Base-by-base conservation (phyloP, 1,139 yeast species). In the Hyphopichia buzzinii region DNA sequence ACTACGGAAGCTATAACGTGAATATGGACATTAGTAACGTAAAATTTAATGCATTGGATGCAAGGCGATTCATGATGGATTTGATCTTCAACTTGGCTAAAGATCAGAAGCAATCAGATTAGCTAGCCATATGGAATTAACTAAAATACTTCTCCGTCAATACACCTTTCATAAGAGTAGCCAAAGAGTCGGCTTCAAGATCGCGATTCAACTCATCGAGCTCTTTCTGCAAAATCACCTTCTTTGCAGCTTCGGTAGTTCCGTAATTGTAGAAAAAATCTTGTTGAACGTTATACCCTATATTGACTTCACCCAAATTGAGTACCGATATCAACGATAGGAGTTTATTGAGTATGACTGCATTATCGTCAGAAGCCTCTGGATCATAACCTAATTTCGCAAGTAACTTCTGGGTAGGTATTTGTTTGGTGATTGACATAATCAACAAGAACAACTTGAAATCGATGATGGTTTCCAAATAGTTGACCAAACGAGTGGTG, bases 1-100 rank as follows among this genome's bases (percentile, higher is more conserved):
- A 39, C n/a, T 38, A 40, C 16, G 42, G 34, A 3, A 32, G 21
- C 13, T 30, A 30, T 10, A 35, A 37, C 1, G 48, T 64, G 4
- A 46, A 53, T 35, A 46, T 67, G 29, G 62, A 63, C 40, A 47
- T 67, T 29, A 39, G 49, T 2, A 42, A 49, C 7, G 48, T 64
- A 5, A 55, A 49, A 33, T 59, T 64, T 30, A 54, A 62, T 43
- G 54, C 71, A 2, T 40, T 64, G 29, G 52, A 54, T 33, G 72
- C 60, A 1, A 46, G 73, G 23, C 40, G 57, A 17, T 50, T 44
- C 29, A 53, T 59, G 26, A 43, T 62, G 39, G 46, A 47, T 15
- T 34, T 55, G 11, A 43, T 50, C 26, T 33, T 22, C n/a, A 23
- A 14, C 21, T 10, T 33, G n/a, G 23, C 32, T 3, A 24, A 33